Base-by-base conservation (phyloP, 257 asterid genomes). In the Asclepias syriaca region DNA sequence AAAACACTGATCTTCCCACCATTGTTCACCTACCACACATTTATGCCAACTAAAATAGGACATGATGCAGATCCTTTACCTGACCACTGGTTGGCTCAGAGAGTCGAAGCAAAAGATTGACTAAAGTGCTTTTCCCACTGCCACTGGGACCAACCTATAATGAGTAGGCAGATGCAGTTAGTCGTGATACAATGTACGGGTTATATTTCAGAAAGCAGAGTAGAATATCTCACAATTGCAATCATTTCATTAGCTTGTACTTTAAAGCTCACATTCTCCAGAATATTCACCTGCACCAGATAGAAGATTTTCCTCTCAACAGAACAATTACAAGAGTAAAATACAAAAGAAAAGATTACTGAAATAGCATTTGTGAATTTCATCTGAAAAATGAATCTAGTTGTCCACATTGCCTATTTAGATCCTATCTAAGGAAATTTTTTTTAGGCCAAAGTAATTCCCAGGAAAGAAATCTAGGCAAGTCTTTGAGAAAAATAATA, bases 61-160 rank as follows among this genome's bases (percentile, higher is more conserved):
- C 15, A 64, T 37, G 4, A 8, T 34, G 27, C 6, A 37, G 48
- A 61, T 16, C 2, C n/a, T 64, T 64, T 64, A 91, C 99, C 99
- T 95, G 85, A 64, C 99, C 99, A 75, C 77, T 82, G 45, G 90
- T 90, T 32, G 98, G 99, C 81, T 95, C 98, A 79, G 89, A 92
- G 73, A 95, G 92, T 66, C 96, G 93, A 57, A 95, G 98, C 76
- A 95, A 83, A 78, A 95, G 96, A 85, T 86, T 90, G 79, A 92
- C 95, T 69, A 95, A 43, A 34, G 96, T 85, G 88, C 99, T 94
- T 87, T 94, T 94, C 77, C 99, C 99, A 80, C 99, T 92, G 69
- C 99, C 99, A 75, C 98, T 95, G 68, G 88, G 92, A 77, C 99
- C 99, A 66, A 92, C 97, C 99, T 94, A 66, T 66, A 32, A 64